Evolutionary conservation across 352 stramenopile genomes (phyloP).

Genomic region (Globisporangium lucens): DNA sequence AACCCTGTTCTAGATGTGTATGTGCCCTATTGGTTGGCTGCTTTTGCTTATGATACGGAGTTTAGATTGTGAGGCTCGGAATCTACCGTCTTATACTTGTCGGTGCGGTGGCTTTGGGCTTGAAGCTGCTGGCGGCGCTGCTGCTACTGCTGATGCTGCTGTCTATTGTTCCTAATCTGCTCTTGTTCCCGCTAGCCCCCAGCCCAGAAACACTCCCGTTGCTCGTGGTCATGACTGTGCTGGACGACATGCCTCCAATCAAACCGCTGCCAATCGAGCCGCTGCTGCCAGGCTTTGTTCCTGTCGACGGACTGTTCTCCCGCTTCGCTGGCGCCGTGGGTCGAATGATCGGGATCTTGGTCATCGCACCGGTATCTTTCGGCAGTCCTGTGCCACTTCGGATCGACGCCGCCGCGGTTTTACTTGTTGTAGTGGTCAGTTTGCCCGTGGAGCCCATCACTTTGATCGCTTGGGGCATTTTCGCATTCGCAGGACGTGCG

Average conservation of each 20-base stretch:
- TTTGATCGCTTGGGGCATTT: conserved; percentile 54
- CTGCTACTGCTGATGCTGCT: conserved; percentile 16
- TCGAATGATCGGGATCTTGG: conserved; percentile 75
- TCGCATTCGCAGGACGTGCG: conserved; percentile 39
- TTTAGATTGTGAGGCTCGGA: conserved; percentile 2
- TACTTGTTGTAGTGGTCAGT: conserved; percentile 32
- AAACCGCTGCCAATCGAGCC: conserved; percentile 8
- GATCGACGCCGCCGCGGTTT: conserved; percentile 29
- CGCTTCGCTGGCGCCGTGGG: conserved; percentile 65
- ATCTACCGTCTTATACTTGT: conserved; percentile 23
- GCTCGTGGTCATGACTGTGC: conserved; percentile 6
- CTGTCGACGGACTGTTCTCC: conserved; percentile 55
- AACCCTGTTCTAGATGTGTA: conserved; percentile 1
- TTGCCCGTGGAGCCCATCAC: conserved; percentile 51
- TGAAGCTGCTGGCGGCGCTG: conserved; percentile 17
- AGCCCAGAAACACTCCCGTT: conserved; percentile 19
- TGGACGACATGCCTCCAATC: conserved; percentile 13
- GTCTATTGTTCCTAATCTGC: conserved; percentile 34
- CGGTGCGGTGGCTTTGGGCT: conserved; percentile 32
- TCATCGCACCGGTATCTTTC: conserved; percentile 50
- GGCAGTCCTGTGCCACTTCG: conserved; percentile 33
- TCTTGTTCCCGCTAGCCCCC: conserved; percentile 32
- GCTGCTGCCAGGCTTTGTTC: conserved; percentile 39
- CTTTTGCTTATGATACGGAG: conserved; percentile 9
- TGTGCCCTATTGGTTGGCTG: not conserved